Evolutionary conservation across 179 eudicot species (phyloP), one percentile per base, ranked within the genome.

Genomic region (Spinacia oleracea): DNA sequence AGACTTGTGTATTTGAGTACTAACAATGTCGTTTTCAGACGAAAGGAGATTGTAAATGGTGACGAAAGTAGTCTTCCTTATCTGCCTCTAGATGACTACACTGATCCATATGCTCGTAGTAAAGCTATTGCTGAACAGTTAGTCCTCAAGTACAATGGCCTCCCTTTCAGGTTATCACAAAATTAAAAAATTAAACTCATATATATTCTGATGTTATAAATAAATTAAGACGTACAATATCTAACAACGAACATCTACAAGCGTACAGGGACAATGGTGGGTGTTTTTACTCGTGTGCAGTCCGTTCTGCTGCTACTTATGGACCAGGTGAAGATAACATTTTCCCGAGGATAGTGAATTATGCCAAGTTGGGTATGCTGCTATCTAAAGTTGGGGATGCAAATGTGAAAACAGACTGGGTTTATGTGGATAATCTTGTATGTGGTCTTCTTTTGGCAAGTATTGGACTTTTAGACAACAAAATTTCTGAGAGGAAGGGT

Each of bases 281-380:
- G 73, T 59, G 83, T 80, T 87, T 95, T 31, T 89, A 89, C 66
- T 87, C 97, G 48, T 93, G 97, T 86, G 90, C 98, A 45, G 78
- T 95, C 70, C 98, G 97, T 63, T 92, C 98, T 60, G 95, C 95
- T 79, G 95, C 93, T 74, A 89, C 93, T 50, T 95, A 93, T 81
- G 98, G 98, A 79, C 97, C 98, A 68, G 97, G 92, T 74, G 98
- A 95, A 88, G 91, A 90, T 78, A 87, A 91, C 77, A 93, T 89
- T 84, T 75, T 93, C 21, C 92, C 92, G 5, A 88, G 97, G 82
- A 87, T 90, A 25, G 62, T 95, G 40, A 82, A 80, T 72, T 81
- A 83, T 59, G 90, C 97, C 15, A 85, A 93, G 78, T 81, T 90
- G 79, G 97, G 97, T 64, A 87, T 95, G 51, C 55, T 91, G 45